Percentiles rank a stretch among this genome's conserved stretches.
Conservation (phyloP, 495 filamentous ascomycete genomes). For the Lepraria neglecta region DNA sequence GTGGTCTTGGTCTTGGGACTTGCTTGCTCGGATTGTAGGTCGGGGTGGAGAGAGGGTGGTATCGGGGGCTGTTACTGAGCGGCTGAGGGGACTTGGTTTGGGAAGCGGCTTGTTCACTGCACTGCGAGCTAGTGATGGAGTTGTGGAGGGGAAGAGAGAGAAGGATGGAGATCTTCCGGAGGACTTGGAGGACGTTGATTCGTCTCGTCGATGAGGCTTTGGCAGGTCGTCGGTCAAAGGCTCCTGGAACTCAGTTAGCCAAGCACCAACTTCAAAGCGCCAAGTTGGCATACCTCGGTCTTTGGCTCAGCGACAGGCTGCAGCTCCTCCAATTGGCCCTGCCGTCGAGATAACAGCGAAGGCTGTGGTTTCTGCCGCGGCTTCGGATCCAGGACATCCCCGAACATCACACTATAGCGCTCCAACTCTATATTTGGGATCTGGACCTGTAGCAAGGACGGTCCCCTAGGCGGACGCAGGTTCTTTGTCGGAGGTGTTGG, state of each 20-base stretch:
- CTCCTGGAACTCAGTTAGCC: slow-evolving; percentile 1
- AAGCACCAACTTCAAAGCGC: slow-evolving; percentile 15
- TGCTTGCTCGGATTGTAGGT: slow-evolving; percentile 10
- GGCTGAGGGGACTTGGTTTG: slow-evolving; percentile 43
- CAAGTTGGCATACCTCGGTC: slow-evolving; percentile 27
- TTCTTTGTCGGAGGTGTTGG: neutral
- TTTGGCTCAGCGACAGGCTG: slow-evolving; percentile 45
- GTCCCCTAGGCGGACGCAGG: neutral
- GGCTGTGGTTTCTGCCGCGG: slow-evolving; percentile 2
- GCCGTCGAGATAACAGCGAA: slow-evolving; percentile 56
- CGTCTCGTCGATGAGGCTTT: slow-evolving; percentile 40
- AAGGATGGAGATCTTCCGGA: slow-evolving; percentile 52
- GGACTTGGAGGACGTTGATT: slow-evolving; percentile 51
- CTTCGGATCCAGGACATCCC: slow-evolving; percentile 56
- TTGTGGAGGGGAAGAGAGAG: slow-evolving; percentile 56
- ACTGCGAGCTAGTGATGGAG: slow-evolving; percentile 37
- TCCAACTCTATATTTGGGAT: slow-evolving; percentile 79
- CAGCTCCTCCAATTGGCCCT: slow-evolving; percentile 61
- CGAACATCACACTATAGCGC: slow-evolving; percentile 93
- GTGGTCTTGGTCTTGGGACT: slow-evolving; percentile 17
- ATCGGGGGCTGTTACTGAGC: slow-evolving; percentile 56
- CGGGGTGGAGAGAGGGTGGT: slow-evolving; percentile 38
- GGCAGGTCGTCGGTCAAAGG: slow-evolving; percentile 1
- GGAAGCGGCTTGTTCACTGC: slow-evolving; percentile 36
- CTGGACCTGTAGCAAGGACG: slow-evolving; percentile 57